Conservation (phyloP, 2,329 filamentous ascomycete species). For the Aspergillus neotritici region DNA sequence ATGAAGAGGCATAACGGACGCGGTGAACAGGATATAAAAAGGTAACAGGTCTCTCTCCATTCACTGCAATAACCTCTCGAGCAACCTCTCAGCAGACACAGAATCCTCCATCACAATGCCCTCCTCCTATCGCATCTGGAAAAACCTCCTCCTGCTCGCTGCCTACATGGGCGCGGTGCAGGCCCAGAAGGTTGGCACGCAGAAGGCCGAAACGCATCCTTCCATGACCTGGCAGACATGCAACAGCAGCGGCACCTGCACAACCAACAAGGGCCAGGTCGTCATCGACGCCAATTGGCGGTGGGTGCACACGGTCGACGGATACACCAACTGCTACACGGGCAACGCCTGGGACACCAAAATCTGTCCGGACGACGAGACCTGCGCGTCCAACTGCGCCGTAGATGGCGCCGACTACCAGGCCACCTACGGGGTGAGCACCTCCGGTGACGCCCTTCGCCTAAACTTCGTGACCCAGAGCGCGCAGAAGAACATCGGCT, state of each 20-base stretch:
- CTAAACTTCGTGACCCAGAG: slow-evolving; percentile 45
- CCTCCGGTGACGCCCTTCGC: slow-evolving; percentile 45
- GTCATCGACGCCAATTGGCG: slow-evolving; percentile 55
- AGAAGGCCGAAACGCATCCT: slow-evolving; percentile 39
- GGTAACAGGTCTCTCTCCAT: background rate
- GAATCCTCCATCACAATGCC: slow-evolving; percentile 6
- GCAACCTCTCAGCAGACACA: background rate
- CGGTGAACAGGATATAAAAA: too few species aligned
- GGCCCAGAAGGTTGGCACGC: slow-evolving; percentile 20
- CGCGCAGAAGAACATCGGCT: slow-evolving; percentile 35
- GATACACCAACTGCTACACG: slow-evolving; percentile 54
- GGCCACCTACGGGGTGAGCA: slow-evolving; percentile 48
- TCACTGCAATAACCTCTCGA: background rate
- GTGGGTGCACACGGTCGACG: slow-evolving; percentile 48
- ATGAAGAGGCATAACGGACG: too few species aligned
- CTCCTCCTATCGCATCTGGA: slow-evolving; percentile 12
- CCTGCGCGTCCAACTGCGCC: slow-evolving; percentile 53
- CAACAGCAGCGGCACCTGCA: slow-evolving; percentile 46
- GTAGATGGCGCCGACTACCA: slow-evolving; percentile 53
- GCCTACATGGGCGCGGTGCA: slow-evolving; percentile 10
- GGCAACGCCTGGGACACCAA: slow-evolving; percentile 48
- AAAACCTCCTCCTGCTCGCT: slow-evolving; percentile 12
- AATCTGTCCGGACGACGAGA: slow-evolving; percentile 45
- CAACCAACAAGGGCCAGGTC: slow-evolving; percentile 46
- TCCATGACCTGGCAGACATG: slow-evolving; percentile 49